phyloP scores from a whole-genome alignment of 73 alveolate species.

The Paramecium sexaurelia region DNA sequence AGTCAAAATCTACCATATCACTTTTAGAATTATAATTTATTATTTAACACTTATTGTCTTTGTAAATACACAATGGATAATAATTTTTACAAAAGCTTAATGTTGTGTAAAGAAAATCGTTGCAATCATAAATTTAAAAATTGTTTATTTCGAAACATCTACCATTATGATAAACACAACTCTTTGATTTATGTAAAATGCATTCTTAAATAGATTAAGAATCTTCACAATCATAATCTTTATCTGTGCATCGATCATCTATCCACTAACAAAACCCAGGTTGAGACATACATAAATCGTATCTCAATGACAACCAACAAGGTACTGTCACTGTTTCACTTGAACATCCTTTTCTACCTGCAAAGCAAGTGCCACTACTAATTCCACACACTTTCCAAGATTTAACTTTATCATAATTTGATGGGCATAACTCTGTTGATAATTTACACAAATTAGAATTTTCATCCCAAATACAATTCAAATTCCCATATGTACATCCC shows the following conservation, averaged over 20 bases:
- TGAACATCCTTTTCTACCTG: not conserved
- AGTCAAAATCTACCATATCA: not conserved
- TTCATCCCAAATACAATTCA: not conserved
- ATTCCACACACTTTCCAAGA: not conserved
- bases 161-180: not conserved
- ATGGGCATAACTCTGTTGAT: not conserved
- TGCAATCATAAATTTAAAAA: not conserved
- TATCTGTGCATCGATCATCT: not conserved
- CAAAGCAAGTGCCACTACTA: not conserved
- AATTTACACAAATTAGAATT: not conserved
- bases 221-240: not conserved
- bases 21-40: not conserved
- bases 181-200: not conserved
- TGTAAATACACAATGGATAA: not conserved
- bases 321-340: not conserved
- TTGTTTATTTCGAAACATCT: not conserved
- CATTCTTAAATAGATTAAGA: not conserved
- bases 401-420: not conserved
- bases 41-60: not conserved
- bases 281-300: not conserved
- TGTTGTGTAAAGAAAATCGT: not conserved
- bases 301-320: not conserved
- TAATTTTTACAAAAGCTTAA: not conserved
- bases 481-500: not conserved
- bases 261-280: slow-evolving; percentile 17